Evolutionary conservation across 805 yeast genomes (phyloP).

Genomic region (Starmerella apicola): DNA sequence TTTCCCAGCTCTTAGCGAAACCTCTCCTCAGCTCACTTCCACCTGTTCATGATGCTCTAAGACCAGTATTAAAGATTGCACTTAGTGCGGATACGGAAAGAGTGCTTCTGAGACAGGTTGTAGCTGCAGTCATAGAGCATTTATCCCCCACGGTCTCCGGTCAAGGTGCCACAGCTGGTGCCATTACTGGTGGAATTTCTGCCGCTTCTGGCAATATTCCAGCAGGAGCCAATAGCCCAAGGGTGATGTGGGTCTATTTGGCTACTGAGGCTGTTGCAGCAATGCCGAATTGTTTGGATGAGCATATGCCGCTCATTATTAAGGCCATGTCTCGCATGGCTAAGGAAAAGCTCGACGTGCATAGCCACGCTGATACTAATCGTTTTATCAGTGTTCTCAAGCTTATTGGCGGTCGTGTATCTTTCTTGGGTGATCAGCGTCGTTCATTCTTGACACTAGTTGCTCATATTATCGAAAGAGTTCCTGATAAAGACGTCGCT

Average conservation of each 20-base stretch:
- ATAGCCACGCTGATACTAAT: conserved; percentile 10
- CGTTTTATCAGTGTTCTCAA: conserved; percentile 64
- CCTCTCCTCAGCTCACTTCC: conserved; percentile 72
- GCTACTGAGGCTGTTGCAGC: conserved; percentile 56
- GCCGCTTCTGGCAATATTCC: not conserved
- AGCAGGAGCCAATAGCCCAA: conserved; percentile 1
- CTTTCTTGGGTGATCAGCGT: conserved; percentile 85
- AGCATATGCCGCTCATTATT: conserved; percentile 64
- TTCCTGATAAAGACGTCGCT: conserved; percentile 63
- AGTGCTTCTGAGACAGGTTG: conserved; percentile 5
- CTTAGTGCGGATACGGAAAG: conserved; percentile 9
- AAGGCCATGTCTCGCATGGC: conserved; percentile 47
- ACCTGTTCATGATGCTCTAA: conserved; percentile 75
- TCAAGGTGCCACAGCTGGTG: not conserved
- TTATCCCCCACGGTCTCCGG: conserved; percentile 2
- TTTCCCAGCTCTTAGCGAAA: conserved; percentile 66
- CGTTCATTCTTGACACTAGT: conserved; percentile 73
- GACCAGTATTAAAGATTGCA: conserved; percentile 44
- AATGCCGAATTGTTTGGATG: conserved; percentile 61
- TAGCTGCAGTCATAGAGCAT: conserved; percentile 10
- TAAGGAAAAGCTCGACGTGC: conserved; percentile 17
- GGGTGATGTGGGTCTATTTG: conserved; percentile 50
- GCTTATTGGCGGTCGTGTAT: conserved; percentile 66
- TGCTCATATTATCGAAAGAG: conserved; percentile 82
- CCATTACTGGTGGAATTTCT: not conserved